phyloP scores from a whole-genome alignment of 2,329 filamentous ascomycete species.

The Colletotrichum tabaci region DNA sequence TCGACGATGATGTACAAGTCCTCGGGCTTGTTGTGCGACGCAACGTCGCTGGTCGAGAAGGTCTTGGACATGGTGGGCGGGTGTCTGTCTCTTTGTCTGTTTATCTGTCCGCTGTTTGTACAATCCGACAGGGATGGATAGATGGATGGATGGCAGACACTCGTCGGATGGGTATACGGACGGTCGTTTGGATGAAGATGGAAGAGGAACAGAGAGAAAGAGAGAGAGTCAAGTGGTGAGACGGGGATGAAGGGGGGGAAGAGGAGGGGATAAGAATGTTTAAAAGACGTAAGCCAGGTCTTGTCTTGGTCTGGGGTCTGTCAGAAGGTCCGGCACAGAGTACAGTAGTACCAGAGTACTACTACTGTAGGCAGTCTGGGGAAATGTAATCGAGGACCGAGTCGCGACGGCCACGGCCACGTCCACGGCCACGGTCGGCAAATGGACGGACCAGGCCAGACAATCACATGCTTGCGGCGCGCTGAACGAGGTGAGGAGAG shows the following conservation, averaged over 20 bases:
- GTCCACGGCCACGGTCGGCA: constrained; percentile 31
- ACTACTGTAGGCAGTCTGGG: constrained; percentile 9
- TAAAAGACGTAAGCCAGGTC: constrained; percentile 17
- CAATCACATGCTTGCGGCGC: constrained; percentile 40
- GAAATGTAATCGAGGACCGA: constrained; percentile 37
- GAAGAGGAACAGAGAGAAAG: constrained; percentile 24
- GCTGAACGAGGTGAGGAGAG: neutral
- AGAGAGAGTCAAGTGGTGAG: no score
- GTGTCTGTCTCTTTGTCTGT: constrained; percentile 21
- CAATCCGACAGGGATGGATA: constrained; percentile 10
- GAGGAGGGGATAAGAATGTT: constrained; percentile 29
- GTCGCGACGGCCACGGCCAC: constrained; percentile 39
- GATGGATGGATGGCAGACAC: neutral
- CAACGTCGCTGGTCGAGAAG: constrained; percentile 88
- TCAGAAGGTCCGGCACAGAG: no score
- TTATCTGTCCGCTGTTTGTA: neutral
- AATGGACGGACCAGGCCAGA: constrained; percentile 20
- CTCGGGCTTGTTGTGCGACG: constrained; percentile 90
- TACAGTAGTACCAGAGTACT: no score
- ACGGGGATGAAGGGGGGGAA: neutral
- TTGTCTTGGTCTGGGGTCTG: no score
- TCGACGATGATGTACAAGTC: constrained; percentile 93
- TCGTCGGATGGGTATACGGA: constrained; percentile 7
- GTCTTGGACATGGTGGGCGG: constrained; percentile 81
- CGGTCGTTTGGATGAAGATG: neutral